Conservation (phyloP, 495 filamentous ascomycete species). For the Penicillium riverlandense region DNA sequence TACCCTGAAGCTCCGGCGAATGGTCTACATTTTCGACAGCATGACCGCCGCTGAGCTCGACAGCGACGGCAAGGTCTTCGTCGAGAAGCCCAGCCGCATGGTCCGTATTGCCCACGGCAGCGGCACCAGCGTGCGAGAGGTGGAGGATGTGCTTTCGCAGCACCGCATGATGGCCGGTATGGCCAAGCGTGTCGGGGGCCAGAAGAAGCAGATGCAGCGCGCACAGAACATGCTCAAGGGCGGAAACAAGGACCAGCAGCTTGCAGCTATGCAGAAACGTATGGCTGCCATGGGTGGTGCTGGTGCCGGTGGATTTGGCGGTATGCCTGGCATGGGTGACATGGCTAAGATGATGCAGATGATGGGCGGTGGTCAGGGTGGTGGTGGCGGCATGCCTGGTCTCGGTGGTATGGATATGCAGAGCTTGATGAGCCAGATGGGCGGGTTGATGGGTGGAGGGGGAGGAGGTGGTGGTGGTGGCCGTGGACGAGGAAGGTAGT, state of each 20-base stretch:
- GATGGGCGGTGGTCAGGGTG: constrained; percentile 39
- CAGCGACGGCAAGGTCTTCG: constrained; percentile 87
- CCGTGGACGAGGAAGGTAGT: constrained; percentile 33
- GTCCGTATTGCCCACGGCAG: constrained; percentile 84
- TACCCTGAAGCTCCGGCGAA: constrained; percentile 82
- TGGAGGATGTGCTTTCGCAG: constrained; percentile 95
- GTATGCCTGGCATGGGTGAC: constrained; percentile 52
- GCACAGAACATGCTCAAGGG: constrained; percentile 88
- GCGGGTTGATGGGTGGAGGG: constrained; percentile 57
- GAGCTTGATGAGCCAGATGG: constrained; percentile 81
- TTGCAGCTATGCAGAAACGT: constrained; percentile 96
- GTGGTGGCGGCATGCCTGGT: constrained; percentile 39
- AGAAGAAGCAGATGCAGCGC: constrained; percentile 92
- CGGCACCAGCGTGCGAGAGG: constrained; percentile 86
- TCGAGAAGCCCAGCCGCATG: constrained; percentile 89
- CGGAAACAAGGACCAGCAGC: constrained; percentile 80
- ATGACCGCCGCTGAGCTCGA: constrained; percentile 97
- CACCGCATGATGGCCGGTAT: constrained; percentile 98
- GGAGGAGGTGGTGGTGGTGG: constrained; percentile 32
- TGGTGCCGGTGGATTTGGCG: constrained; percentile 38
- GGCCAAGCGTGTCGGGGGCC: constrained; percentile 97
- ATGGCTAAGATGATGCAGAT: constrained; percentile 85
- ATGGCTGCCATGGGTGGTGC: constrained; percentile 84
- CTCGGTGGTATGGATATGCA: constrained; percentile 72
- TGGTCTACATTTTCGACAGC: constrained; percentile 98